A percentile compares a stretch with the other conserved stretches of the same genome.
These are phyloP conservation scores for Xylaria grammica DNA, from an alignment of 495 filamentous ascomycete genomes.

Conservation along the genomic window DNA sequence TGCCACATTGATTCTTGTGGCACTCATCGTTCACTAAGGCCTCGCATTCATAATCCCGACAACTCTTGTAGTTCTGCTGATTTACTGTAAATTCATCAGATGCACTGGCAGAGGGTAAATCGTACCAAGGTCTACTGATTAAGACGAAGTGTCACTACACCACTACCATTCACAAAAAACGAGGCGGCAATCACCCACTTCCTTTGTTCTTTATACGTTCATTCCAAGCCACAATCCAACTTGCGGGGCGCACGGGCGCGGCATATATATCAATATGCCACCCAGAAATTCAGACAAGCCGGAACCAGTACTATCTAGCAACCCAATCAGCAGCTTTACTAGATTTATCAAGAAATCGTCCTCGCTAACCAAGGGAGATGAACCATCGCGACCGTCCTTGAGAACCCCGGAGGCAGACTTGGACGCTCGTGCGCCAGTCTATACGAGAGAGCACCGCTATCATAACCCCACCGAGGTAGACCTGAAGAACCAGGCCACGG, in stretches of 20 bases:
- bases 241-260: not conserved
- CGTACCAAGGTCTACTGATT: not conserved
- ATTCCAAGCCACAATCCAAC: not conserved
- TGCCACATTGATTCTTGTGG: not conserved
- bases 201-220: not conserved
- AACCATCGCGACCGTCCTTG: not conserved
- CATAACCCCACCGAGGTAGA: slow-evolving; percentile 10
- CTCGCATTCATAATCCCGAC: not conserved
- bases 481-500: not conserved
- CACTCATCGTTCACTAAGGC: not conserved
- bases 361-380: not conserved
- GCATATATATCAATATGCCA: not conserved
- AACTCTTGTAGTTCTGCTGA: not conserved
- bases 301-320: not conserved
- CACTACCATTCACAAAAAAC: not conserved
- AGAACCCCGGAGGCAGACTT: not conserved
- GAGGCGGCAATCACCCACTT: not conserved
- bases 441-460: slow-evolving; percentile 2
- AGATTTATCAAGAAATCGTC: slow-evolving; percentile 2
- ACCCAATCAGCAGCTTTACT: slow-evolving; percentile 1
- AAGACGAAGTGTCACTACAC: not conserved
- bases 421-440: not conserved
- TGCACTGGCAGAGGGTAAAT: not conserved
- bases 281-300: not conserved
- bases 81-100: not conserved